phyloP scores from a whole-genome alignment of 768 basidiomycete genomes.

The Crassisporium funariophilum region DNA sequence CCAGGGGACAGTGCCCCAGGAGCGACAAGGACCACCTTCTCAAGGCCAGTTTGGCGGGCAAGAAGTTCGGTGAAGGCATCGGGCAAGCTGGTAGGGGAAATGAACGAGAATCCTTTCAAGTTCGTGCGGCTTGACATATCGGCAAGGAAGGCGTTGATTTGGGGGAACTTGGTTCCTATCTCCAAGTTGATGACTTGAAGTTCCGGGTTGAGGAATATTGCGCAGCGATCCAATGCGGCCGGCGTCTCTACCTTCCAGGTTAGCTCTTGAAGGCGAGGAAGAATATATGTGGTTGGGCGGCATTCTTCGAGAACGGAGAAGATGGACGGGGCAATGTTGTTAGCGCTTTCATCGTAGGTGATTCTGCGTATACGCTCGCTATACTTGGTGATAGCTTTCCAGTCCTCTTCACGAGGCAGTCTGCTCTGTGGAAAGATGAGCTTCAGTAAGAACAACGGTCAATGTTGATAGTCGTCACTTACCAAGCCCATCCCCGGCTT shows the following conservation, averaged over 20 bases:
- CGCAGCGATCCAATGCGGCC: conserved; percentile 63
- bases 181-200: conserved; percentile 65
- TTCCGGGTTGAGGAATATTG: conserved; percentile 66
- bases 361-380: conserved; percentile 69
- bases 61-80: conserved; percentile 72
- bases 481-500: conserved; percentile 80
- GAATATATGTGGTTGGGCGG: conserved; percentile 62
- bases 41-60: conserved; percentile 56
- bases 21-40: conserved; percentile 66
- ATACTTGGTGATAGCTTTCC: conserved; percentile 66
- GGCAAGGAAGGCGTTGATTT: conserved; percentile 62
- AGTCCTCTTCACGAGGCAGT: conserved; percentile 67
- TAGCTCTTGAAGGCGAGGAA: conserved; percentile 70
- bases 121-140: conserved; percentile 65
- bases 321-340: conserved; percentile 63
- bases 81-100: conserved; percentile 68
- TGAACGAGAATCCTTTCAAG: conserved; percentile 69
- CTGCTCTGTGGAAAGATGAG: conserved; percentile 44
- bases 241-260: conserved; percentile 73
- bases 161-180: conserved; percentile 55
- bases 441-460: conserved; percentile 3
- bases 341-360: conserved; percentile 68
- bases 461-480: conserved; percentile 27
- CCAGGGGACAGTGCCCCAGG: conserved; percentile 73
- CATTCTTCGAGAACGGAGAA: conserved; percentile 68